phyloP scores from a whole-genome alignment of 2,329 filamentous ascomycete species.

The Alternaria viburni region DNA sequence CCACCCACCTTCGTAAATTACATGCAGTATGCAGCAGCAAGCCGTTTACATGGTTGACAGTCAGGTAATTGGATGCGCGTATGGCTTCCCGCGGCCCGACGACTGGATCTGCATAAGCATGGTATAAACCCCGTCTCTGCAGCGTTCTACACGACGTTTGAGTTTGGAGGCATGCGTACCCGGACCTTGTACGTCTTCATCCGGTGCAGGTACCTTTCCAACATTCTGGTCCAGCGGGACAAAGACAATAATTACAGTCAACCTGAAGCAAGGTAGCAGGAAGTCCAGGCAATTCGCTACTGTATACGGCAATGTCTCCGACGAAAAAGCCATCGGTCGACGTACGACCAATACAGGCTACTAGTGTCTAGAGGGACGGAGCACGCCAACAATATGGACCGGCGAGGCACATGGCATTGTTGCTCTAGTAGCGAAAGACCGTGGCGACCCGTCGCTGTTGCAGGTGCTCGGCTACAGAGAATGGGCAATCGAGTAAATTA shows the following conservation, averaged over 20 bases:
- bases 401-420: slow-evolving; percentile 25
- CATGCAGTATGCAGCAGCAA: slow-evolving; percentile 37
- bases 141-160: slow-evolving; percentile 34
- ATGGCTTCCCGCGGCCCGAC: slow-evolving; percentile 41
- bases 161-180: slow-evolving; percentile 37
- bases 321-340: slow-evolving; percentile 22
- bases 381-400: slow-evolving; percentile 20
- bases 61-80: slow-evolving; percentile 38
- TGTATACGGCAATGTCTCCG: slow-evolving; percentile 38
- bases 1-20: slow-evolving; percentile 31
- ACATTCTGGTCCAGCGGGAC: slow-evolving; percentile 28
- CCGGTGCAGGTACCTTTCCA: slow-evolving; percentile 44
- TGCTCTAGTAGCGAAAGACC: background rate
- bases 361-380: slow-evolving; percentile 17
- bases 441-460: slow-evolving; percentile 12
- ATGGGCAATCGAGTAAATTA: background rate
- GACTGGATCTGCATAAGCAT: slow-evolving; percentile 47
- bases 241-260: slow-evolving; percentile 41
- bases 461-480: slow-evolving; percentile 15
- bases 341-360: slow-evolving; percentile 20
- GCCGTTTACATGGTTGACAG: slow-evolving; percentile 24
- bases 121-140: slow-evolving; percentile 41
- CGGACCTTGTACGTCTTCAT: slow-evolving; percentile 43
- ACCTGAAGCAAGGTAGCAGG: slow-evolving; percentile 30
- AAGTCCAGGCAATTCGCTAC: slow-evolving; percentile 14